These are phyloP conservation scores for Wakefieldia striispora DNA, from an alignment of 768 basidiomycete genomes.

Conservation along the genomic window DNA sequence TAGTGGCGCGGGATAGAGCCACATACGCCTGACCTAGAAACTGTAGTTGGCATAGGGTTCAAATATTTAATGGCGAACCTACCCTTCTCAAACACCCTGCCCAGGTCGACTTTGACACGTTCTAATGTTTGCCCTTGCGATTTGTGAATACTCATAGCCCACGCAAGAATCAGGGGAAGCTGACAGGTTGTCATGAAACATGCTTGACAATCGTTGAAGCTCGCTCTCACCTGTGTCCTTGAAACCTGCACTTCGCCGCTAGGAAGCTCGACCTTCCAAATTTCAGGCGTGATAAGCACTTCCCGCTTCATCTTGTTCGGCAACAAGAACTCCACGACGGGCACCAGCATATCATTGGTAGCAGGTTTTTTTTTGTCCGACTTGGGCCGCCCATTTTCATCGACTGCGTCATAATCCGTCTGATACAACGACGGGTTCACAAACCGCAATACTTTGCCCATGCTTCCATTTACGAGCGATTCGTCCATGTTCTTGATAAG, in stretches of 20 bases:
- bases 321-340: slow-evolving; percentile 76
- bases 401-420: slow-evolving; percentile 39
- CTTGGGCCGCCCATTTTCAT: slow-evolving; percentile 35
- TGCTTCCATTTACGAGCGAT: slow-evolving; percentile 88
- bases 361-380: slow-evolving; percentile 28
- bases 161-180: slow-evolving; percentile 86
- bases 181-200: slow-evolving; percentile 30
- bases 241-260: slow-evolving; percentile 80
- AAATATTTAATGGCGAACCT: slow-evolving; percentile 7
- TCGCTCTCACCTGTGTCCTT: slow-evolving; percentile 64
- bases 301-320: slow-evolving; percentile 54
- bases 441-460: slow-evolving; percentile 84
- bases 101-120: slow-evolving; percentile 91
- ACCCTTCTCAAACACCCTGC: slow-evolving; percentile 92
- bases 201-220: neutral
- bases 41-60: neutral
- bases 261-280: slow-evolving; percentile 87
- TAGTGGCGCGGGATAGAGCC: slow-evolving; percentile 85
- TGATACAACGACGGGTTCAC: slow-evolving; percentile 48
- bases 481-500: slow-evolving; percentile 94
- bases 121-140: slow-evolving; percentile 96
- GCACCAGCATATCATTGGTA: slow-evolving; percentile 44
- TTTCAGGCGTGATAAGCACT: slow-evolving; percentile 64
- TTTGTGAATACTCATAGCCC: slow-evolving; percentile 99
- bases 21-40: slow-evolving; percentile 83